Evolutionary conservation across 2,329 filamentous ascomycete species (phyloP), one percentile per base, ranked within the genome.

Genomic region (Aspergillus pseudotamarii): DNA sequence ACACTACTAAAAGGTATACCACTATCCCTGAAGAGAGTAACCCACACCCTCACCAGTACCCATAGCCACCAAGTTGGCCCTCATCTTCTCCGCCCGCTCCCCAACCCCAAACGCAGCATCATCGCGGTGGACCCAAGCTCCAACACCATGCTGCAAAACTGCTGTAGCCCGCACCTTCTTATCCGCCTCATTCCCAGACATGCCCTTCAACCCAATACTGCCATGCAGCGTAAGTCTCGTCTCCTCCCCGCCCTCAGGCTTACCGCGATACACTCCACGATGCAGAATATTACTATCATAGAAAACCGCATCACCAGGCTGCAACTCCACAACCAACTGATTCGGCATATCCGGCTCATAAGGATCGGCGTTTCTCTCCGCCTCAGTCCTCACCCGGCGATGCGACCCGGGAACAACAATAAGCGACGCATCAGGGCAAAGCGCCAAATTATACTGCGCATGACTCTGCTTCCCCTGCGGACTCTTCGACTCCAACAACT

Each of bases 261-360:
- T 80, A 10, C 68, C 76, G 63, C 72, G 72, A 63, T 82, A 83
- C 30, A 79, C 74, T 3, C 80, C 79, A 6, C 80, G 75, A 60
- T 82, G 80, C 60, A 96, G 76, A 67, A 96, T 96, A 76, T 96
- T 96, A 73, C 94, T 96, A 76, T 96, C 89, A 74, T 96, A 96
- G 72, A 96, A 96, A 48, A 91, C 91, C 19, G 91, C 87, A 77
- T 96, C 93, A 0, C 93, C 93, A 0, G 92, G 84, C 66, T 85
- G 80, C 65, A 96, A 81, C 73, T 81, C 73, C 19, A 96, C 92
- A 4, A 86, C 78, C 16, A 89, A 72, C 80, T 93, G 89, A 0
- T 81, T 86, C 0, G 89, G 87, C 68, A 95, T 70, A 1, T 80
- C 72, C 2, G 79, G 73, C 68, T 89, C 89, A 70, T 87, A 91